Conservation (phyloP, 2,329 filamentous ascomycete genomes). For the Rhinocladiella mackenziei region DNA sequence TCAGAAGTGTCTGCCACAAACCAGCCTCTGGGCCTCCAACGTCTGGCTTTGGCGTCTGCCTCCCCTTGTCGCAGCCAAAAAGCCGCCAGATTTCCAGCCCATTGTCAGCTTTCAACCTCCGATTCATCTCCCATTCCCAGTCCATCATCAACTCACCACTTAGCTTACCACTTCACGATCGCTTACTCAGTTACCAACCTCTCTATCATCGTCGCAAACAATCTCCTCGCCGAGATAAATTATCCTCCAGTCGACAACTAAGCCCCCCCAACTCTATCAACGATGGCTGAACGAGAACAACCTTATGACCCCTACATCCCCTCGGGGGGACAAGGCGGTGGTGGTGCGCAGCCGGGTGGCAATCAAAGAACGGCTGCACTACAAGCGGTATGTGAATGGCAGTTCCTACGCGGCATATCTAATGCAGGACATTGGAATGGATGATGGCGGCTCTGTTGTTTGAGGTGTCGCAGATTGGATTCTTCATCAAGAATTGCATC, state of each 20-base stretch:
- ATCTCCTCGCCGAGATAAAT: not conserved
- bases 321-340: constrained; percentile 50
- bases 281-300: constrained; percentile 56
- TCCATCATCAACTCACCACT: constrained; percentile 11
- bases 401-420: not conserved
- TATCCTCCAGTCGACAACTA: not conserved
- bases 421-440: not conserved
- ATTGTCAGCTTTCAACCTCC: constrained; percentile 23
- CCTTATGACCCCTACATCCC: constrained; percentile 91
- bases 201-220: not conserved
- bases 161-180: constrained; percentile 1
- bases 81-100: constrained; percentile 21
- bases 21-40: not conserved
- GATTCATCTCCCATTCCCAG: constrained; percentile 15
- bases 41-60: constrained; percentile 5
- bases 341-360: constrained; percentile 42
- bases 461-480: constrained; percentile 11
- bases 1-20: not conserved
- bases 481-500: not conserved
- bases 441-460: constrained; percentile 3
- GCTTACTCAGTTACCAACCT: not conserved
- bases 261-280: constrained; percentile 26
- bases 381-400: constrained; percentile 67
- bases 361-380: constrained; percentile 68
- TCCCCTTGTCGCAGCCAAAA: constrained; percentile 20